phyloP scores from a whole-genome alignment of 2,329 filamentous ascomycete species.

The Curvularia spicifera region DNA sequence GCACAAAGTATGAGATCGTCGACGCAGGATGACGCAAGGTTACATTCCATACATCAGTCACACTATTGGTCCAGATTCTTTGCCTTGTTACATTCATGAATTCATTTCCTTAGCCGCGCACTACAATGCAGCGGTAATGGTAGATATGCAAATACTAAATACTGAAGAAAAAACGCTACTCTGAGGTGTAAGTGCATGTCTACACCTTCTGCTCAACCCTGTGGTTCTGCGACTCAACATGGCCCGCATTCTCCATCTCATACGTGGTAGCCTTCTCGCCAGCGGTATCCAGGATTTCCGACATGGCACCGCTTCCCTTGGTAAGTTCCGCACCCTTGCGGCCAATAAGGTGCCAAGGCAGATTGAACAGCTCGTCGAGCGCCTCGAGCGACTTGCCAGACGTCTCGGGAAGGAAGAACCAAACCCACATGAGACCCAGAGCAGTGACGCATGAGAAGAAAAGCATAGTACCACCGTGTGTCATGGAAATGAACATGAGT shows the following conservation, averaged over 20 bases:
- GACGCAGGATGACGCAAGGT: neutral
- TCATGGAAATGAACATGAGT: slow-evolving; percentile 71
- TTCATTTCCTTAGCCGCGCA: neutral
- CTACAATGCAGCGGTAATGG: neutral
- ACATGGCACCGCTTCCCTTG: slow-evolving; percentile 39
- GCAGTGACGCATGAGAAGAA: slow-evolving; percentile 74
- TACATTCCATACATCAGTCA: neutral
- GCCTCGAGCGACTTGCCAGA: slow-evolving; percentile 67
- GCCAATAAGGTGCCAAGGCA: slow-evolving; percentile 79
- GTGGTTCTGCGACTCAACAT: slow-evolving; percentile 20
- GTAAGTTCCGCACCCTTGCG: slow-evolving; percentile 47
- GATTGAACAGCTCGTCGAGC: slow-evolving; percentile 74
- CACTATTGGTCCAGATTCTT: no score
- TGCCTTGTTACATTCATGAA: neutral
- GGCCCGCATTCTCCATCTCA: slow-evolving; percentile 35
- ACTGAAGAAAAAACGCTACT: neutral
- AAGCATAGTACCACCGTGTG: slow-evolving; percentile 74
- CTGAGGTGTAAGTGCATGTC: neutral
- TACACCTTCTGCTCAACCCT: slow-evolving; percentile 31
- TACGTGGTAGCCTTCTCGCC: slow-evolving; percentile 43
- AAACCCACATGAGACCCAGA: slow-evolving; percentile 72
- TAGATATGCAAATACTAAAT: neutral
- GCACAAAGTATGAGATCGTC: neutral
- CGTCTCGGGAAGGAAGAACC: slow-evolving; percentile 75
- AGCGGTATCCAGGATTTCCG: slow-evolving; percentile 40